These are phyloP conservation scores for Xylariaceae sp. DNA, from an alignment of 2,329 filamentous ascomycete species.

Conservation along the genomic window DNA sequence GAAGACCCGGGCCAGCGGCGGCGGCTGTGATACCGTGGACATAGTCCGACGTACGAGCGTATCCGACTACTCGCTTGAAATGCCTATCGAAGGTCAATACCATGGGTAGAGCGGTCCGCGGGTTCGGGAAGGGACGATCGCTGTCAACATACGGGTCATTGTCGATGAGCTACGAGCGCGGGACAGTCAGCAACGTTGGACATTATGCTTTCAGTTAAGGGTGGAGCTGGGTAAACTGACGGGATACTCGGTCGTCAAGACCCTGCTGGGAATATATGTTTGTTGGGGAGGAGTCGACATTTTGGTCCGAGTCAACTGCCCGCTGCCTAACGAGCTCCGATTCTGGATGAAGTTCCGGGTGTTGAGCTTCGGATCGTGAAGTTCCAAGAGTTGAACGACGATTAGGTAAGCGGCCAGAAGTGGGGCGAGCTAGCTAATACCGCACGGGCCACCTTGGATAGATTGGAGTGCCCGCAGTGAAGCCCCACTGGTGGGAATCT, in stretches of 20 bases:
- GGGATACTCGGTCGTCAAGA: constrained; percentile 76
- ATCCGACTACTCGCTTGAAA: constrained; percentile 81
- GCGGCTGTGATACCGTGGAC: constrained; percentile 61
- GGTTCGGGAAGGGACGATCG: not conserved
- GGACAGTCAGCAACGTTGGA: constrained; percentile 25
- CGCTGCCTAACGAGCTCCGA: constrained; percentile 23
- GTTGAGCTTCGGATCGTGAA: constrained; percentile 27
- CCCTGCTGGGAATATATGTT: constrained; percentile 67
- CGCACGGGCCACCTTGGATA: not conserved
- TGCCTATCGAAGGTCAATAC: constrained; percentile 51
- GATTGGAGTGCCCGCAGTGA: not conserved
- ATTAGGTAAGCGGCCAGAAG: constrained; percentile 29
- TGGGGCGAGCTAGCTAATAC: not conserved
- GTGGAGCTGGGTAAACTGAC: constrained; percentile 48
- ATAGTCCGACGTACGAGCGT: constrained; percentile 84
- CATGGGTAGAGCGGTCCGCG: not conserved
- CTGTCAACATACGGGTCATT: constrained; percentile 80
- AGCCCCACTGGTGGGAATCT: not conserved
- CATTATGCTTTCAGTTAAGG: not conserved
- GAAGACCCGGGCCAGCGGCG: constrained; percentile 65
- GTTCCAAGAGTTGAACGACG: constrained; percentile 8
- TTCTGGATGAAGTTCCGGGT: constrained; percentile 15
- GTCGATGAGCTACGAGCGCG: constrained; percentile 77
- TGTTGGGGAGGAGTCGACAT: constrained; percentile 38
- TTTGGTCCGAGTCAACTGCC: constrained; percentile 28